These are phyloP conservation scores for Starmera amethionina DNA, from an alignment of 805 yeast species.

Conservation along the genomic window DNA sequence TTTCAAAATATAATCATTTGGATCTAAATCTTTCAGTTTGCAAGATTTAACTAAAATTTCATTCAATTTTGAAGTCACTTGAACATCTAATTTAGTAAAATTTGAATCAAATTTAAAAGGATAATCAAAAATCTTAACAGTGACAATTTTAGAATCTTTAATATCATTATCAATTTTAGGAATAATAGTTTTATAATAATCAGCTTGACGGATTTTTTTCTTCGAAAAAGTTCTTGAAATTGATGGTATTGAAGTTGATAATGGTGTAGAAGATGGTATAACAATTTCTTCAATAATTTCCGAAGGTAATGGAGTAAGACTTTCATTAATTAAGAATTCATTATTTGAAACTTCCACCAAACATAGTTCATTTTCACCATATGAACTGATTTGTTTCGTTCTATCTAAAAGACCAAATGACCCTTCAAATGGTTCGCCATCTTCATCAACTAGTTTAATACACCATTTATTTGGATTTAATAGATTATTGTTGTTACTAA, in stretches of 20 bases:
- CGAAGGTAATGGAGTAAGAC: conserved; percentile 42
- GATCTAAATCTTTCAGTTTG: conserved; percentile 23
- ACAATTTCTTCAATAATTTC: conserved; percentile 1
- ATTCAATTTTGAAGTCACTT: conserved; percentile 24
- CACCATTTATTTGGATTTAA: conserved; percentile 64
- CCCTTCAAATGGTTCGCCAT: conserved; percentile 83
- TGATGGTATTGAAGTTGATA: not conserved
- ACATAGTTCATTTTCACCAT: conserved; percentile 78
- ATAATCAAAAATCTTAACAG: conserved; percentile 22
- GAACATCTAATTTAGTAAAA: conserved; percentile 20
- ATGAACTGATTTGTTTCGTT: conserved; percentile 51
- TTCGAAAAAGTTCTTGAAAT: not conserved
- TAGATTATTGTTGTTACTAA: no score
- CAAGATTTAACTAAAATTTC: conserved; percentile 27
- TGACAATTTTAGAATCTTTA: conserved; percentile 19
- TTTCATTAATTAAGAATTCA: conserved; percentile 37
- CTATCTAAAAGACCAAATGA: conserved; percentile 85
- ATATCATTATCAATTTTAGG: conserved; percentile 14
- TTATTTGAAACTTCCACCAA: conserved; percentile 42
- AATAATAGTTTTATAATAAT: conserved; percentile 28
- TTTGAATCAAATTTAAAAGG: conserved; percentile 23
- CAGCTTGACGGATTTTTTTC: conserved; percentile 15
- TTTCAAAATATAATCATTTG: conserved; percentile 26
- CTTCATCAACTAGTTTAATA: conserved; percentile 81
- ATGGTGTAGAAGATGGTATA: conserved; percentile 2